Evolutionary conservation across 2,329 filamentous ascomycete species (phyloP), one percentile per base, ranked within the genome.

Genomic region (Meredithiella fracta): DNA sequence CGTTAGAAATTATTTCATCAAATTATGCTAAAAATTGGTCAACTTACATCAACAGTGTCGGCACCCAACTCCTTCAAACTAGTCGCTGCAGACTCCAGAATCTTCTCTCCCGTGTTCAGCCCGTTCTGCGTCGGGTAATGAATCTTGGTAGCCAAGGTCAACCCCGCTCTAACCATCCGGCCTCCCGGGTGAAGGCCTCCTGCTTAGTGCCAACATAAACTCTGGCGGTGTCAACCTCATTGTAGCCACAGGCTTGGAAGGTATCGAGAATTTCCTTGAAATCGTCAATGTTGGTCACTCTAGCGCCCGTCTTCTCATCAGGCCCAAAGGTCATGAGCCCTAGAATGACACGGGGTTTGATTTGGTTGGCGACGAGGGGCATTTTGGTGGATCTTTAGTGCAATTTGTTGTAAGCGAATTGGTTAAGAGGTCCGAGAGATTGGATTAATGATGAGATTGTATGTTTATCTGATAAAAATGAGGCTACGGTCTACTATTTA

Each of bases 261-360:
- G 82, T 74, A 65, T 91, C 83, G 38, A 94, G 78, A 47, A 77
- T 77, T 62, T 77, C 77, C 62, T 82, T 85, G 71, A 83, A 88
- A 47, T 85, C 82, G 58, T 79, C 67, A 1, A 74, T 31, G 56
- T 74, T 71, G 8, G 85, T 90, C 64, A 94, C 81, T 49, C 87
- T 81, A 47, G 83, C 86, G 37, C 85, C 86, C 11, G 65, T 62
- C 11, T 65, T 62, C 58, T 75, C 73, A 57, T 79, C 77, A 1
- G 85, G 80, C 29, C 84, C 85, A 71, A 88, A 89, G 65, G 84
- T 90, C 88, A 94, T 92, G 55, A 89, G 75, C 61, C 88, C 87
- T 40, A 94, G 80, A 73, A 94, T 87, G 63, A 88, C 73, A 60
- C 85, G 78, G 60, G 82, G 76, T 62, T 80, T 83, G 56, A 66